Conservation (phyloP, 2,329 filamentous ascomycete species). For the Colletotrichum simmondsii region DNA sequence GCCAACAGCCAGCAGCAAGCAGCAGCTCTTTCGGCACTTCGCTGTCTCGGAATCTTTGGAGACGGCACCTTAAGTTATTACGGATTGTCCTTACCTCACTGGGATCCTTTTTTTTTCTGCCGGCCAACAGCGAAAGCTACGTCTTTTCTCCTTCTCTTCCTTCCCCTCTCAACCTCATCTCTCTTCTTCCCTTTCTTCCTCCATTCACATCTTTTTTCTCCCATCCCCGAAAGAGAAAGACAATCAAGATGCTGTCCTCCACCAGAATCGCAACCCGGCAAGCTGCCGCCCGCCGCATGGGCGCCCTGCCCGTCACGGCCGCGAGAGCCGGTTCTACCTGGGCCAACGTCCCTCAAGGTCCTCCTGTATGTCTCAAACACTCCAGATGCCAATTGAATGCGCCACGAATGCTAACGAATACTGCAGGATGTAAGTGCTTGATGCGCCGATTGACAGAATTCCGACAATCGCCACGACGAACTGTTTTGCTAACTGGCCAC, state of each 20-base stretch:
- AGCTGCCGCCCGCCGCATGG: conserved; percentile 34
- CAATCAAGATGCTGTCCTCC: conserved; percentile 33
- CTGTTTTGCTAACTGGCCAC: conserved; percentile 36
- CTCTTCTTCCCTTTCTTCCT: background rate
- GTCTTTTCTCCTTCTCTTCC: conserved; percentile 10
- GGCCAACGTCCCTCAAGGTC: conserved; percentile 91
- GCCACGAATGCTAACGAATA: conserved; percentile 44
- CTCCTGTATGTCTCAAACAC: conserved; percentile 76
- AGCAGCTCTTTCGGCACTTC: conserved; percentile 33
- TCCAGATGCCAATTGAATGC: conserved; percentile 36
- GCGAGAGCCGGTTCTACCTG: conserved; percentile 77
- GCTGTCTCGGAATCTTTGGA: conserved; percentile 31
- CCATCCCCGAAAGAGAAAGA: background rate
- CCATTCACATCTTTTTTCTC: background rate
- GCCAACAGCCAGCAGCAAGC: conserved; percentile 4
- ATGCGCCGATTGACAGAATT: background rate
- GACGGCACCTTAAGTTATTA: too few relatives aligned
- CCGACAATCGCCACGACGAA: background rate
- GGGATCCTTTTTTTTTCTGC: conserved; percentile 6
- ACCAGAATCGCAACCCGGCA: conserved; percentile 36
- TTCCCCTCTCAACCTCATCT: background rate
- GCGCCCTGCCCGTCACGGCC: conserved; percentile 32
- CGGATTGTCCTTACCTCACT: background rate
- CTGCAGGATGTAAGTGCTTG: conserved; percentile 49
- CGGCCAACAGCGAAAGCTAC: background rate